phyloP scores from a whole-genome alignment of 306 rosid species.

The Corylus avellana region DNA sequence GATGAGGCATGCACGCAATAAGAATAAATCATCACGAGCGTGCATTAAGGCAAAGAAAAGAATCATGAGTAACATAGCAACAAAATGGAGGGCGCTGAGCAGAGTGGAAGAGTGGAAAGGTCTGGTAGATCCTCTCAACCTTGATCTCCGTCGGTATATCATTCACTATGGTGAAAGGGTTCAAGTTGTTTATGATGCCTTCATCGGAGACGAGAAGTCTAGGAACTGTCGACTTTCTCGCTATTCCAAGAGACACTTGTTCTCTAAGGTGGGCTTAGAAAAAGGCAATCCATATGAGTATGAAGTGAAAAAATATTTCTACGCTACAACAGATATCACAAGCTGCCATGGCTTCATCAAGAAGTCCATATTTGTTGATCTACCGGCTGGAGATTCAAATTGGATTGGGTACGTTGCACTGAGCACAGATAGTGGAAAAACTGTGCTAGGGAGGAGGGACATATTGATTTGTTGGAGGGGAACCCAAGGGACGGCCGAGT shows the following conservation, averaged over 20 bases:
- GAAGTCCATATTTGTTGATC: constrained; percentile 45
- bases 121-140: constrained; percentile 64
- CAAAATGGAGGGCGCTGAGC: constrained; percentile 58
- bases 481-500: constrained; percentile 41
- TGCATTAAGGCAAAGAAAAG: too few species aligned
- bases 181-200: constrained; percentile 75
- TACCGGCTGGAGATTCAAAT: constrained; percentile 54
- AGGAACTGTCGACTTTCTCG: constrained; percentile 39
- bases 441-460: constrained; percentile 51
- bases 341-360: constrained; percentile 39
- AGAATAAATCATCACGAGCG: too few species aligned
- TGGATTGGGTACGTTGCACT: constrained; percentile 66
- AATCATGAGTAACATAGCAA: neutral
- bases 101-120: constrained; percentile 62
- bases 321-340: constrained; percentile 40
- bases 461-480: constrained; percentile 64
- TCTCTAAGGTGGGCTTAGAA: constrained; percentile 34
- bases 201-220: constrained; percentile 26
- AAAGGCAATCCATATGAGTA: constrained; percentile 38
- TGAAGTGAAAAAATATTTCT: constrained; percentile 39
- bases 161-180: constrained; percentile 86
- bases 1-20: too few species aligned
- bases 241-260: constrained; percentile 30
- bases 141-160: constrained; percentile 60
- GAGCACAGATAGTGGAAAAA: constrained; percentile 46